A percentile compares a stretch with the other conserved stretches of the same genome.
Evolutionary conservation across 371 early-diverging fungal species (phyloP).

Genomic region (Rhizopus delemar): DNA sequence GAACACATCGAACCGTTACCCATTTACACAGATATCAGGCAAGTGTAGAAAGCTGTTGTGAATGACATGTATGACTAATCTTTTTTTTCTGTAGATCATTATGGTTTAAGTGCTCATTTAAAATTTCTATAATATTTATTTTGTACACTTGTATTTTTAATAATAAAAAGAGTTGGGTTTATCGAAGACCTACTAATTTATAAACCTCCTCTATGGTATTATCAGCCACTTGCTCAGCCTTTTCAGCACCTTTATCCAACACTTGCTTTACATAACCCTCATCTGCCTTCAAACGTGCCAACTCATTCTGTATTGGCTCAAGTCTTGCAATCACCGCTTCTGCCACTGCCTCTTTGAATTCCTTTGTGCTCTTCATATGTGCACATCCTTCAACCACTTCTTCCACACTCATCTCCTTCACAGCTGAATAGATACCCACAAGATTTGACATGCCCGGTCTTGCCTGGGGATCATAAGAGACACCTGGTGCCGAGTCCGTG

Average conservation of each 20-base stretch:
- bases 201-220: conserved; percentile 59
- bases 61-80: no score
- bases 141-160: neutral
- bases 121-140: conserved; percentile 8
- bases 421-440: conserved; percentile 70
- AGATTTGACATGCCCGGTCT: conserved; percentile 89
- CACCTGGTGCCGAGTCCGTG: conserved; percentile 69
- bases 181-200: conserved; percentile 59
- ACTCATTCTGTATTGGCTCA: conserved; percentile 68
- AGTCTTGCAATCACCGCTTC: conserved; percentile 66
- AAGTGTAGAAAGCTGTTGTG: conserved; percentile 2
- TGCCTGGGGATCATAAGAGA: conserved; percentile 71
- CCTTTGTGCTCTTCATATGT: conserved; percentile 52
- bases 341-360: conserved; percentile 73
- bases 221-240: conserved; percentile 56
- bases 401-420: conserved; percentile 45
- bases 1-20: conserved; percentile 18
- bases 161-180: conserved; percentile 9
- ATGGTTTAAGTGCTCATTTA: conserved; percentile 24
- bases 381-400: conserved; percentile 50
- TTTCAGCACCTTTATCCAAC: conserved; percentile 63
- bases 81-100: conserved; percentile 27
- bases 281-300: conserved; percentile 60
- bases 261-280: conserved; percentile 62
- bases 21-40: conserved; percentile 57